Base-by-base conservation (phyloP, 2,329 filamentous ascomycete genomes). In the Mariannaea sp. region DNA sequence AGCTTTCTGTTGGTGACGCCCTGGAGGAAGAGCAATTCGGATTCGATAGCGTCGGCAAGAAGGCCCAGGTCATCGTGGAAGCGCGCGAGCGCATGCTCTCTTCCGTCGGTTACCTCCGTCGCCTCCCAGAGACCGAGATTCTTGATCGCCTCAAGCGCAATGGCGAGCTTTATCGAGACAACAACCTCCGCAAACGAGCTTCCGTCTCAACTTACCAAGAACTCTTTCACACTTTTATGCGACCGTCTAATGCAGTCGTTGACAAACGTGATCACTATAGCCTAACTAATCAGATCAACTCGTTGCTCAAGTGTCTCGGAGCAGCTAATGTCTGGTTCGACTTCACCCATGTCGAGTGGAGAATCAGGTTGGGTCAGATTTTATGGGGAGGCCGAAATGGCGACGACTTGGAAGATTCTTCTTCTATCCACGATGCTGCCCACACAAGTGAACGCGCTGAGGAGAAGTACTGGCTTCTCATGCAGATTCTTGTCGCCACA, bases 321-420 rank as follows among this genome's bases (percentile, higher is more conserved):
- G 74, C 82, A 7, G 79, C 84, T 48, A 86, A 87, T 50, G 81
- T 89, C 39, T 91, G 88, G 88, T 80, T 88, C 45, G 87, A 91
- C 69, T 88, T 91, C 59, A 87, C 86, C 16, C 79, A 85, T 26
- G 84, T 90, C 6, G 87, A 90, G 66, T 90, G 87, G 87, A 80
- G 88, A 30, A 87, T 91, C 53, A 79, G 86, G 10, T 75, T 91
- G 1, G 88, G 88, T 6, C 87, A 90, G 70, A 78, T 90, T 35
- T 71, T 91, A 2, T 91, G 87, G 87, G 85, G 80, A 13, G 73
- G 76, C 13, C 71, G 75, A 5, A 67, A 77, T 20, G 79, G 80
- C 35, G 80, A 82, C 58, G 75, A 78, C 40, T 60, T 79, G n/a
- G 77, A 78, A 36, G 82, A 83, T 53, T 77, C 77, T 17, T 75